Evolutionary conservation across 1,284 basidiomycete species (phyloP).

Genomic region (Apiotrichum mycotoxinovorans): DNA sequence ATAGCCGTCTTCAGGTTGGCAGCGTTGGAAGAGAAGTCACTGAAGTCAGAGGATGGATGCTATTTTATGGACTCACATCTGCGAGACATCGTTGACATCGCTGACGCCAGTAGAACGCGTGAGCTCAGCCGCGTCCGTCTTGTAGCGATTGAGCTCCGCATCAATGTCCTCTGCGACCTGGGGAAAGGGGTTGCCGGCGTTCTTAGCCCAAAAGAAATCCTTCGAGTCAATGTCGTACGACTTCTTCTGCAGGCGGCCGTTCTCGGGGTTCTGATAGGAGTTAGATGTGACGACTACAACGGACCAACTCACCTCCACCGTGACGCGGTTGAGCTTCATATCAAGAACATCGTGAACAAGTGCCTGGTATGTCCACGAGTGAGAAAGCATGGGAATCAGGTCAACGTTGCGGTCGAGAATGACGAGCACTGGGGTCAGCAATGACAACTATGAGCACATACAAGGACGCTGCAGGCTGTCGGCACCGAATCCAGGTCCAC

Average conservation of each 20-base stretch:
- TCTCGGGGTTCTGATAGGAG: conserved; percentile 52
- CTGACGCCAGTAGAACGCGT: conserved; percentile 94
- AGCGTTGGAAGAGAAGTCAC: conserved; percentile 91
- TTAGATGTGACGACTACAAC: too few relatives aligned
- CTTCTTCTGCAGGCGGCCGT: conserved; percentile 66
- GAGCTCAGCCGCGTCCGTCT: conserved; percentile 93
- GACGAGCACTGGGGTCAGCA: conserved; percentile 65
- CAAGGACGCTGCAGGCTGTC: conserved; percentile 71
- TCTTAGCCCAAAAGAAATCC: conserved; percentile 99
- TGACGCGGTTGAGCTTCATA: conserved; percentile 93
- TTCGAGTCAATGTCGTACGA: conserved; percentile 96
- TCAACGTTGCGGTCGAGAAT: conserved; percentile 95
- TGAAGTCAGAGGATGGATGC: conserved; percentile 38
- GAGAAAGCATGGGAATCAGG: conserved; percentile 88
- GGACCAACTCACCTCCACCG: conserved; percentile 57
- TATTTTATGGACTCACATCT: conserved; percentile 63
- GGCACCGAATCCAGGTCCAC: conserved; percentile 59
- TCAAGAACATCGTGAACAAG: conserved; percentile 96
- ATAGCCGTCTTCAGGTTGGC: conserved; percentile 95
- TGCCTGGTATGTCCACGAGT: conserved; percentile 99
- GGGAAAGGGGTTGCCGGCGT: conserved; percentile 93
- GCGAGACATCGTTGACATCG: conserved; percentile 90
- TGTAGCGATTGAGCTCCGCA: conserved; percentile 86
- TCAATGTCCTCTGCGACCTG: conserved; percentile 99
- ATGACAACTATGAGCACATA: conserved; percentile 50